Evolutionary conservation across 2,329 filamentous ascomycete species (phyloP).

Genomic region (Fusarium chuoi): DNA sequence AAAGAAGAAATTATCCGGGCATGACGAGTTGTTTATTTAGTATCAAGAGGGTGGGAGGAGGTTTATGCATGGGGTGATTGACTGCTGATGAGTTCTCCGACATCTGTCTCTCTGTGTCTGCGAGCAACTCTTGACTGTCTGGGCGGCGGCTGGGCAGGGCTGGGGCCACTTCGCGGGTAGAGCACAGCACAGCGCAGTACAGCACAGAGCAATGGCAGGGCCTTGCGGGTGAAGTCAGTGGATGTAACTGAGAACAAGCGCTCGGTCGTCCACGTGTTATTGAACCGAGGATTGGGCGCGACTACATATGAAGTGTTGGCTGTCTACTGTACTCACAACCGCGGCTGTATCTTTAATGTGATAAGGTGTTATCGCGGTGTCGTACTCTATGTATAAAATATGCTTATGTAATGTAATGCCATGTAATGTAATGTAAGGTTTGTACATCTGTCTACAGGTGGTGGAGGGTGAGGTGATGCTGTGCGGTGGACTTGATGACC

Average conservation of each 20-base stretch:
- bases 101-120: background rate
- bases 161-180: constrained; percentile 12
- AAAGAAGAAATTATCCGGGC: constrained; percentile 22
- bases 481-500: constrained; percentile 11
- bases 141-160: constrained; percentile 32
- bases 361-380: constrained; percentile 17
- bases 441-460: background rate
- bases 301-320: constrained; percentile 38
- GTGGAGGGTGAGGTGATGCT: constrained; percentile 14
- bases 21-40: constrained; percentile 41
- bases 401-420: background rate
- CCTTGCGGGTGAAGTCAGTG: background rate
- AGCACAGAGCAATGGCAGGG: constrained; percentile 8
- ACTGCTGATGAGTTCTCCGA: constrained; percentile 28
- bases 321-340: constrained; percentile 5
- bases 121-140: background rate
- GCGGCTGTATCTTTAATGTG: constrained; percentile 24
- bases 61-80: constrained; percentile 31
- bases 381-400: constrained; percentile 14
- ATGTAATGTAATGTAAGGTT: background rate
- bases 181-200: background rate
- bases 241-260: constrained; percentile 31
- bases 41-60: constrained; percentile 17
- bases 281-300: constrained; percentile 42
- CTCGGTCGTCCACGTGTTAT: constrained; percentile 45